phyloP scores from a whole-genome alignment of 257 asterid species.

The Salvia splendens region DNA sequence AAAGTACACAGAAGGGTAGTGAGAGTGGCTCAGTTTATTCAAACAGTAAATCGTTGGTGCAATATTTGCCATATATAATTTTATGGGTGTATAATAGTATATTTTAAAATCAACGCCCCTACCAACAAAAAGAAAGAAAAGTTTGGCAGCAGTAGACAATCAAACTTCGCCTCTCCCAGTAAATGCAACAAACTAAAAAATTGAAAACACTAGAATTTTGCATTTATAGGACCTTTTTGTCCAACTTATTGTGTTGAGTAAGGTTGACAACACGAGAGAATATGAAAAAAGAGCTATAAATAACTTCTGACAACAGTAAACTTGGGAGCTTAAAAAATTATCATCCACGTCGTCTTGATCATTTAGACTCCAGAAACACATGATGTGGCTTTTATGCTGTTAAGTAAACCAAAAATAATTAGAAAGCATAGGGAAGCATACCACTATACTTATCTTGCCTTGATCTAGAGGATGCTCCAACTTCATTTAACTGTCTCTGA shows the following conservation, averaged over 20 bases:
- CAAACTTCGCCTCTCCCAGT: constrained; percentile 1
- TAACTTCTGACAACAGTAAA: not conserved
- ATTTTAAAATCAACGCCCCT: not conserved
- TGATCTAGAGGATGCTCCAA: constrained; percentile 63
- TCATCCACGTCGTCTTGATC: constrained; percentile 7
- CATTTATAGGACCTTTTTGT: not conserved
- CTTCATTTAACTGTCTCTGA: constrained; percentile 76
- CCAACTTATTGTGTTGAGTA: not conserved
- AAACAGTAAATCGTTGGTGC: constrained; percentile 1
- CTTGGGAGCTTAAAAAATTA: not conserved
- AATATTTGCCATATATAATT: constrained; percentile 6
- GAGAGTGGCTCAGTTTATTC: constrained; percentile 27
- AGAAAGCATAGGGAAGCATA: constrained; percentile 38
- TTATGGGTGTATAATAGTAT: not conserved
- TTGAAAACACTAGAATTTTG: not conserved
- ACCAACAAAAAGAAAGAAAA: not conserved
- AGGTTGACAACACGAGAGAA: not conserved
- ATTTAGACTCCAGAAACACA: constrained; percentile 5
- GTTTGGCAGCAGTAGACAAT: not conserved
- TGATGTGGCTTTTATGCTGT: constrained; percentile 16
- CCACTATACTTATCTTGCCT: constrained; percentile 90
- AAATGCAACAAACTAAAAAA: constrained; percentile 10
- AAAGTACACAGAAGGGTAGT: constrained; percentile 32
- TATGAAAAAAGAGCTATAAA: not conserved
- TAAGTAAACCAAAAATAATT: constrained; percentile 14